phyloP scores from a whole-genome alignment of 208 protist species.

The Chromosphaera perkinsii region DNA sequence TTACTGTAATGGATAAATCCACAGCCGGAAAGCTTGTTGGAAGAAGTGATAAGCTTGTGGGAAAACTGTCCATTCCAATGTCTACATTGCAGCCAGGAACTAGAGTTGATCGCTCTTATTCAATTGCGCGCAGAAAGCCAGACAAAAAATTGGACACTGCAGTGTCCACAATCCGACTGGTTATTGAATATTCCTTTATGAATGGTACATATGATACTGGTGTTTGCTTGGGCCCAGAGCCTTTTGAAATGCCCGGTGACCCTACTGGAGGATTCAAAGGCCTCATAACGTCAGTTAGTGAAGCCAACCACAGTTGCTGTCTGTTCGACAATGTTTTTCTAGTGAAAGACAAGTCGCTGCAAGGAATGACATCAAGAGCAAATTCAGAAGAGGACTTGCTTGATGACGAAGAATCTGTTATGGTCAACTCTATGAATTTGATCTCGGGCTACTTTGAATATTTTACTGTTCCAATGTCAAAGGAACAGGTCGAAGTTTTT shows the following conservation, averaged over 20 bases:
- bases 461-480: background rate
- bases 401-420: constrained; percentile 2
- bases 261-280: constrained; percentile 20
- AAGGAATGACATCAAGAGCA: too few species aligned
- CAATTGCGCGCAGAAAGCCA: background rate
- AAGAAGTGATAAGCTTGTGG: background rate
- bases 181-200: constrained; percentile 1
- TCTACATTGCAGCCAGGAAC: background rate
- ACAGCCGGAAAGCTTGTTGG: background rate
- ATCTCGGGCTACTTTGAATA: constrained; percentile 11
- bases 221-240: constrained; percentile 8
- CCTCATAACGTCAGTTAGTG: constrained; percentile 6
- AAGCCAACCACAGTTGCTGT: constrained; percentile 32
- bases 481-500: constrained; percentile 3
- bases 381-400: constrained; percentile 4
- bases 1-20: background rate
- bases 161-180: background rate
- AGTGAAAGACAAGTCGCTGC: too few species aligned
- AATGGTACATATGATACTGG: constrained; percentile 4
- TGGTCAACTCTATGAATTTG: too few species aligned
- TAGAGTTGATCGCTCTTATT: background rate
- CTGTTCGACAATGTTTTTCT: constrained; percentile 27
- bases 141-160: too few species aligned
- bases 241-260: background rate
- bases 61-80: background rate